These are phyloP conservation scores for Colletotrichum eremochloae DNA, from an alignment of 2,329 filamentous ascomycete genomes.

Conservation along the genomic window DNA sequence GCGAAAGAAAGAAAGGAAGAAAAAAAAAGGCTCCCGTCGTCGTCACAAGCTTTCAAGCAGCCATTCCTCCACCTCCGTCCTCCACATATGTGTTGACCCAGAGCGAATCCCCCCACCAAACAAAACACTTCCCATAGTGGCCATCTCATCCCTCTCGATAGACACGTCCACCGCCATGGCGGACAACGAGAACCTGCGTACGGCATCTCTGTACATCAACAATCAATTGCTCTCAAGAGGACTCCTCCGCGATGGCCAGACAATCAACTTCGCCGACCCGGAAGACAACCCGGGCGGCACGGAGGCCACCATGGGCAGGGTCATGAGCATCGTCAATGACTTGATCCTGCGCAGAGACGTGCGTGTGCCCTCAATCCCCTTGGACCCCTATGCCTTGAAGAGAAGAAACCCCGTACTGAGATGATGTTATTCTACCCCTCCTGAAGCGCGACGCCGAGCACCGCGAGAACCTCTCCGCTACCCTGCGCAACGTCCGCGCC, in stretches of 20 bases:
- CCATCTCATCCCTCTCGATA: constrained; percentile 16
- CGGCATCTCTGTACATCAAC: constrained; percentile 79
- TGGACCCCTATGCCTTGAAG: not conserved
- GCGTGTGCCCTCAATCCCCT: constrained; percentile 52
- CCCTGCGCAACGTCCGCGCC: constrained; percentile 80
- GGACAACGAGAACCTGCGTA: constrained; percentile 72
- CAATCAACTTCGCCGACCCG: constrained; percentile 86
- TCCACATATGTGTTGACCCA: constrained; percentile 27
- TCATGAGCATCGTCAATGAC: constrained; percentile 96
- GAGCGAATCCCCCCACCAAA: not conserved
- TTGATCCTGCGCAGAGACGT: constrained; percentile 91
- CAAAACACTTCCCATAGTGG: constrained; percentile 1
- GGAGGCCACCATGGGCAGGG: constrained; percentile 80
- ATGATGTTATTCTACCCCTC: constrained; percentile 14
- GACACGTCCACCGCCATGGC: constrained; percentile 57
- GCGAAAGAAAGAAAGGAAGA: not conserved
- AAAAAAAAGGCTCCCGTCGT: not conserved
- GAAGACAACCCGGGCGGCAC: constrained; percentile 72
- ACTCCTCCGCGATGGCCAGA: constrained; percentile 75
- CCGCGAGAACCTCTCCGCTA: constrained; percentile 84
- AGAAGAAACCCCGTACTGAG: constrained; percentile 20
- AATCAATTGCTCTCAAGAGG: constrained; percentile 78
- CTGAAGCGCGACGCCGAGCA: constrained; percentile 89
- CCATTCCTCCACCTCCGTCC: not conserved
- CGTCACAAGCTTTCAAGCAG: constrained; percentile 23